These are phyloP conservation scores for Fraxinus americana DNA, from an alignment of 257 asterid genomes.

Conservation along the genomic window DNA sequence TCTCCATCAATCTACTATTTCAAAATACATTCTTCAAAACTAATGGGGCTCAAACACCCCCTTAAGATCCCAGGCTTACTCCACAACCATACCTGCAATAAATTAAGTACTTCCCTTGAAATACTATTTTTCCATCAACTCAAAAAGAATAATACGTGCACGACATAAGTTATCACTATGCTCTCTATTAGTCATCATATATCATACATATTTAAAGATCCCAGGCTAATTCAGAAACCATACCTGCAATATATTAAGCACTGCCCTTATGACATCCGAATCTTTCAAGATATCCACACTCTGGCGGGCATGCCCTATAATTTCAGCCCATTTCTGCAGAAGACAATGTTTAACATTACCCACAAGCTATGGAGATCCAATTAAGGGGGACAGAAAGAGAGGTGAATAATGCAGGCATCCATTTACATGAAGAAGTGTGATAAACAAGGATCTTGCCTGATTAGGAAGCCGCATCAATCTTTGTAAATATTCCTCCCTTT, in stretches of 20 bases:
- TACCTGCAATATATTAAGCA: conserved; percentile 96
- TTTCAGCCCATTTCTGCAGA: conserved; percentile 94
- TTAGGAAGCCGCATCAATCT: conserved; percentile 96
- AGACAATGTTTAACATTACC: conserved; percentile 30
- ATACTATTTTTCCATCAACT: too few species aligned
- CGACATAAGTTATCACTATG: too few species aligned
- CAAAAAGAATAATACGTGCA: too few species aligned
- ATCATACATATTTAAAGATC: neutral
- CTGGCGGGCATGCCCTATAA: conserved; percentile 89
- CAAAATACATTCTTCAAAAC: too few species aligned
- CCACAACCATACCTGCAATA: conserved; percentile 73
- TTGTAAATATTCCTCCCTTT: conserved; percentile 86
- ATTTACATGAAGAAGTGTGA: conserved; percentile 18
- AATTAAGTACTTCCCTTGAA: conserved; percentile 79
- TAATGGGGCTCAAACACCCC: too few species aligned
- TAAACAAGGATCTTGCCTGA: conserved; percentile 49
- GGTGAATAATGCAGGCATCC: conserved; percentile 1
- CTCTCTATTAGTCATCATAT: too few species aligned
- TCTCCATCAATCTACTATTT: too few species aligned
- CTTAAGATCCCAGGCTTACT: neutral
- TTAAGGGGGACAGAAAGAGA: conserved; percentile 10
- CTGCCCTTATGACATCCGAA: conserved; percentile 82
- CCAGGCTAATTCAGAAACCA: conserved; percentile 22
- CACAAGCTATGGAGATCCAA: conserved; percentile 11
- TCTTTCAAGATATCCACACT: conserved; percentile 92